These are phyloP conservation scores for Suillus ampliporus DNA, from an alignment of 768 basidiomycete species.

Conservation along the genomic window DNA sequence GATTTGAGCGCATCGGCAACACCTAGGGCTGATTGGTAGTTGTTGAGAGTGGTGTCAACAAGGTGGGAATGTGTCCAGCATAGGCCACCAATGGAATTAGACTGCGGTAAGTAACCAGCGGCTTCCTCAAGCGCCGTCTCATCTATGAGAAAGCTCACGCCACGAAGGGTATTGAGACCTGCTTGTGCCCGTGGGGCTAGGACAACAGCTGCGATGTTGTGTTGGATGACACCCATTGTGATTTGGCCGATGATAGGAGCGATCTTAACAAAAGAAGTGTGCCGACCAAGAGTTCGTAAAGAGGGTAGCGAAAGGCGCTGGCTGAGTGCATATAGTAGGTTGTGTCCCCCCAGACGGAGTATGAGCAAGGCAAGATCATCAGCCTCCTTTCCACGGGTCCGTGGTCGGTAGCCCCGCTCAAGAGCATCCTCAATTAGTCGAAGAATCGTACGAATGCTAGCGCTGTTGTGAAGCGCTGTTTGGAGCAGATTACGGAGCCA, in stretches of 20 bases:
- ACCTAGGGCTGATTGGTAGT: slow-evolving; percentile 11
- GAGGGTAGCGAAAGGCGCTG: slow-evolving; percentile 20
- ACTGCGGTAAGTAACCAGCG: slow-evolving; percentile 13
- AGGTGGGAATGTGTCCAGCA: slow-evolving; percentile 18
- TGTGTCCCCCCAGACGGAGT: slow-evolving; percentile 18
- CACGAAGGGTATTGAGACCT: slow-evolving; percentile 7
- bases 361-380: slow-evolving; percentile 20
- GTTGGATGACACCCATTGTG: slow-evolving; percentile 8
- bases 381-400: slow-evolving; percentile 1
- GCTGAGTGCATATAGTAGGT: slow-evolving; percentile 22
- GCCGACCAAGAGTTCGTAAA: slow-evolving; percentile 17
- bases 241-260: slow-evolving; percentile 20
- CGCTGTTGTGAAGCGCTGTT: slow-evolving; percentile 8
- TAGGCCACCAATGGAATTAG: slow-evolving; percentile 18
- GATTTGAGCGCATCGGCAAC: slow-evolving; percentile 3
- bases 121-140: slow-evolving; percentile 22
- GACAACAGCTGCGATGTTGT: slow-evolving; percentile 20
- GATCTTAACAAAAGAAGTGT: slow-evolving; percentile 15
- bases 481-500: slow-evolving; percentile 7
- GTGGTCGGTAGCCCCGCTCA: slow-evolving; percentile 5
- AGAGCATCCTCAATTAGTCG: slow-evolving; percentile 14
- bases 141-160: slow-evolving; percentile 20
- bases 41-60: slow-evolving; percentile 5
- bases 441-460: slow-evolving; percentile 15
- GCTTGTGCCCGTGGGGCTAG: slow-evolving; percentile 1